These are phyloP conservation scores for Piedraia hortae DNA, from an alignment of 2,329 filamentous ascomycete genomes.

Conservation along the genomic window DNA sequence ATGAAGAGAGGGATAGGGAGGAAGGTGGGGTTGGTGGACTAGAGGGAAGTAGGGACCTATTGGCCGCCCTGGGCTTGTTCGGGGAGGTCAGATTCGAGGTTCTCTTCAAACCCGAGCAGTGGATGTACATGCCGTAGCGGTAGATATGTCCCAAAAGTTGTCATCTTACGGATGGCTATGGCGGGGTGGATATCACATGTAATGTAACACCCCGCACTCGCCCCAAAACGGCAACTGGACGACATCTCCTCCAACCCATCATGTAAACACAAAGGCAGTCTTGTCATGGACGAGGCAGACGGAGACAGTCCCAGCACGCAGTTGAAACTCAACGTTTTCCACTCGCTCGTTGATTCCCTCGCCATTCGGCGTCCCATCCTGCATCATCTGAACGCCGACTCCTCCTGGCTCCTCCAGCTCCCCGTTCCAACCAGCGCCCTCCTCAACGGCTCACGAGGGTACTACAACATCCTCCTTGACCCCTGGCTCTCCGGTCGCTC, in stretches of 20 bases:
- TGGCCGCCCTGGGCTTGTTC: slow-evolving; percentile 43
- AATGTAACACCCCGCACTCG: neutral
- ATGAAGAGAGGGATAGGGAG: slow-evolving; percentile 45
- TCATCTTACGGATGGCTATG: neutral
- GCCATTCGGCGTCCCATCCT: slow-evolving; percentile 24
- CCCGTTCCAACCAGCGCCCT: slow-evolving; percentile 23
- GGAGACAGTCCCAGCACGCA: too few relatives aligned
- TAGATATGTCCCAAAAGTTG: neutral
- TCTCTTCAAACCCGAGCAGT: slow-evolving; percentile 11
- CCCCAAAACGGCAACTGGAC: too few relatives aligned
- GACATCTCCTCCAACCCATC: too few relatives aligned
- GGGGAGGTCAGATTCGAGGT: slow-evolving; percentile 41
- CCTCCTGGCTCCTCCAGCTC: slow-evolving; percentile 37
- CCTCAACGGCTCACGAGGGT: slow-evolving; percentile 20
- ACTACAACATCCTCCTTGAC: slow-evolving; percentile 37
- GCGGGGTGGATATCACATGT: neutral
- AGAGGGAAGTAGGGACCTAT: slow-evolving; percentile 39
- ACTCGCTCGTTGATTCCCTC: too few relatives aligned
- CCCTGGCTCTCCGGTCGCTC: slow-evolving; percentile 37
- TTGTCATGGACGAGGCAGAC: too few relatives aligned
- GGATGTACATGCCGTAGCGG: slow-evolving; percentile 8
- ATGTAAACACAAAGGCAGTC: too few relatives aligned
- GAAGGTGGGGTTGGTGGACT: slow-evolving; percentile 34
- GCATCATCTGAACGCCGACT: slow-evolving; percentile 39
- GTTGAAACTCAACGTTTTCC: too few relatives aligned